phyloP scores from a whole-genome alignment of 345 rosid genomes.

The Populus davidiana region DNA sequence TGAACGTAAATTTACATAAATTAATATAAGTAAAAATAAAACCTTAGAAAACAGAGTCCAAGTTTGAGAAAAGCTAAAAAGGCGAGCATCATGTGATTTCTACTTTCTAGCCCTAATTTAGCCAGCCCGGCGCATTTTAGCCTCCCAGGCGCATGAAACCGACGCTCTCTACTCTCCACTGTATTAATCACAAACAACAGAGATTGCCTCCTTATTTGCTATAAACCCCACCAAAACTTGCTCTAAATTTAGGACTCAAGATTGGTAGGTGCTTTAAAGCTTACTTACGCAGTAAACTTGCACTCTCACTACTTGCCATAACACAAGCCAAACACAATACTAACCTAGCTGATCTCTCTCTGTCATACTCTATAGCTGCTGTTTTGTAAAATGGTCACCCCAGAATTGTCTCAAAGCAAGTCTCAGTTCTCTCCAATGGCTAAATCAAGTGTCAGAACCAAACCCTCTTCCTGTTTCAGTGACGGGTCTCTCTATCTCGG shows the following conservation, averaged over 20 bases:
- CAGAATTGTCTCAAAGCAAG: not conserved
- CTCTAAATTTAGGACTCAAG: no score
- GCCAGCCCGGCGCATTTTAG: slow-evolving; percentile 28
- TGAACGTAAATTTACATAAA: no score
- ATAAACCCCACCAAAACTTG: not conserved
- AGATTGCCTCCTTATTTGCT: not conserved
- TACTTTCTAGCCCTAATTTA: no score
- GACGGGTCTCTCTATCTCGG: slow-evolving; percentile 58
- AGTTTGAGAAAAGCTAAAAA: no score
- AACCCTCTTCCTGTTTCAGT: slow-evolving; percentile 28
- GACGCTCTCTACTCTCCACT: not conserved
- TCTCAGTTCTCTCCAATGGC: slow-evolving; percentile 21
- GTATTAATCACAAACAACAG: no score
- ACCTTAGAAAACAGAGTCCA: no score
- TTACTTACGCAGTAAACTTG: no score
- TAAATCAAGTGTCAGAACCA: slow-evolving; percentile 26
- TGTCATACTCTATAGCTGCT: no score
- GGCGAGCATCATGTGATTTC: no score
- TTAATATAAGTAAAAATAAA: no score
- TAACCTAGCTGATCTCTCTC: not conserved
- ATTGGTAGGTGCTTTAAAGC: no score
- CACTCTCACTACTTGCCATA: no score
- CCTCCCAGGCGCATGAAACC: slow-evolving; percentile 18
- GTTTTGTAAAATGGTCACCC: slow-evolving; percentile 2
- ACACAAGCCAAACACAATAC: not conserved